Base-by-base conservation (phyloP, 345 rosid genomes). In the Viola odorata region DNA sequence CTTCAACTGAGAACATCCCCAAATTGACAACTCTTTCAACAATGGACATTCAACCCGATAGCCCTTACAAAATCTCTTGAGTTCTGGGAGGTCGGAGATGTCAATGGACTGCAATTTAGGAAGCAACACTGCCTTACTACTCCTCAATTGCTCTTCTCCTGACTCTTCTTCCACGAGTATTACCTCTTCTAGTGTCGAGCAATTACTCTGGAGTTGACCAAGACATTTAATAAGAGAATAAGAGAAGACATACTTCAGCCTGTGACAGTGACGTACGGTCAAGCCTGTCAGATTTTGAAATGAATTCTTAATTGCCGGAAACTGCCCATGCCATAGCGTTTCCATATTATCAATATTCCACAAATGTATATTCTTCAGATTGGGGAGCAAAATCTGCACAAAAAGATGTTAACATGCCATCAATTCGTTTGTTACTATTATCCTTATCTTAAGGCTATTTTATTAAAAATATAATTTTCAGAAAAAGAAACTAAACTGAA, bases 371-470 rank as follows among this genome's bases (percentile, higher is more conserved):
- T 48, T n/a, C 41, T 48, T 16, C 56, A 65, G 36, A 7, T 48
- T 65, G n/a, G 69, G 69, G 13, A 56, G 41, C 3, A 38, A 12
- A 57, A 50, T 38, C 69, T 57, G 61, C 68, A 45, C 32, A 23
- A 23, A 23, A 23, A n/a, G n/a, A n/a, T n/a, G n/a, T n/a, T n/a
- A n/a, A n/a, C n/a, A 23, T 23, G 32, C 32, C 32, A 23, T 23
- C 32, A 23, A 23, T 23, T 23, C 32, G 32, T 23, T 23, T 23
- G 32, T 23, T 23, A 23, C 32, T 23, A 23, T 23, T 23, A 23
- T 23, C 32, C 32, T 23, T 23, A 23, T 23, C 32, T 23, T 23
- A 23, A 23, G 32, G 32, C 32, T 23, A 23, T 23, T 23, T 23
- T 23, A 23, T 23, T 23, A 23, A 23, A 23, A 23, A 23, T 23